Percentiles rank a stretch among this genome's conserved stretches.
phyloP scores from a whole-genome alignment of 768 basidiomycete genomes.

The Pleurotus citrinopileatus region DNA sequence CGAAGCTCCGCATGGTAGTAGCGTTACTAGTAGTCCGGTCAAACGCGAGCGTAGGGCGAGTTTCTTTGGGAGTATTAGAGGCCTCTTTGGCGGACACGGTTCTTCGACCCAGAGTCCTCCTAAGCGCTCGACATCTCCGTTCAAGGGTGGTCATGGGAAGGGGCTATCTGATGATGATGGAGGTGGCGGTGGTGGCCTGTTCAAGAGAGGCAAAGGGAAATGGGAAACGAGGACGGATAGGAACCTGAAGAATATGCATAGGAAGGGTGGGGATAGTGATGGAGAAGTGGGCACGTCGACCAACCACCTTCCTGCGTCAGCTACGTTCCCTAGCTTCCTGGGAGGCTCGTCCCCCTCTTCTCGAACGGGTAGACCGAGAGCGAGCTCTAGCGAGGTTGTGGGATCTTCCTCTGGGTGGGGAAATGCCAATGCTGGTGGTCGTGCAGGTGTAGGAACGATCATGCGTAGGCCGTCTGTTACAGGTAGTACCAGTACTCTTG shows the following conservation, averaged over 20 bases:
- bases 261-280: constrained; percentile 7
- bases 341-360: too few species aligned
- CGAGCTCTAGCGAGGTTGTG: constrained; percentile 16
- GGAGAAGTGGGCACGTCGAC: constrained; percentile 9
- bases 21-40: background rate
- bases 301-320: constrained; percentile 9
- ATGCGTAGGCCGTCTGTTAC: constrained; percentile 16
- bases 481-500: background rate
- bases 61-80: constrained; percentile 46
- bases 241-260: constrained; percentile 17
- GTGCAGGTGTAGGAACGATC: constrained; percentile 2
- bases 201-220: constrained; percentile 5
- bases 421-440: background rate
- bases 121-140: background rate
- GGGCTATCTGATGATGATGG: constrained; percentile 21
- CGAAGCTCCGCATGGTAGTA: too few species aligned
- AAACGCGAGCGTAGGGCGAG: constrained; percentile 1
- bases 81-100: constrained; percentile 31
- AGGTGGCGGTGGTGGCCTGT: constrained; percentile 10
- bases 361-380: constrained; percentile 16
- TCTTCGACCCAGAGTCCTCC: constrained; percentile 4
- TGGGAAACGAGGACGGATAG: constrained; percentile 24
- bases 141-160: constrained; percentile 15
- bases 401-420: constrained; percentile 11
- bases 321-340: constrained; percentile 9